A percentile compares a stretch with the other conserved stretches of the same genome.
Evolutionary conservation across 306 rosid species (phyloP).

Genomic region (Lotus japonicus): DNA sequence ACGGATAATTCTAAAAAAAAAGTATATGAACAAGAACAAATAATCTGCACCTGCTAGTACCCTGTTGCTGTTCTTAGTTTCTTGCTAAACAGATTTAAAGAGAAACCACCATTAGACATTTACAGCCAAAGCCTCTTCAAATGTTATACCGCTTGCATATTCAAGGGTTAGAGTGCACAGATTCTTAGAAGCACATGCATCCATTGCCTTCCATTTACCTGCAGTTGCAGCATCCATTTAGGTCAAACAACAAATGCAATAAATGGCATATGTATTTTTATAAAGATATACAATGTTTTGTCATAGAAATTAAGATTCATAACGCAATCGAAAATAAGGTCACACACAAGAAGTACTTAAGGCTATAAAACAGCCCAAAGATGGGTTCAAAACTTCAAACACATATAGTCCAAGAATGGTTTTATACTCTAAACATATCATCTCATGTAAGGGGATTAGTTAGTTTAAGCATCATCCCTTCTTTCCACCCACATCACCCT

Average conservation of each 20-base stretch:
- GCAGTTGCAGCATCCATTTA: slow-evolving; percentile 16
- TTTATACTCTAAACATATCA: not conserved
- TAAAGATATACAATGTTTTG: no score
- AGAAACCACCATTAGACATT: slow-evolving; percentile 7
- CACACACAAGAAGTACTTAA: no score
- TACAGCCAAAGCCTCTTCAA: slow-evolving; percentile 16
- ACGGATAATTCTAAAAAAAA: slow-evolving; percentile 21
- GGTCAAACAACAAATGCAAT: slow-evolving; percentile 3
- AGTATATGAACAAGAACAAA: slow-evolving; percentile 32
- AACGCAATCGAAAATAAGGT: not conserved
- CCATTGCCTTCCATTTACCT: slow-evolving; percentile 27
- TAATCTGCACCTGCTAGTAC: slow-evolving; percentile 16
- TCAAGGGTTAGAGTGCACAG: not conserved
- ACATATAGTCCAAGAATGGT: not conserved
- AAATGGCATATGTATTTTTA: not conserved
- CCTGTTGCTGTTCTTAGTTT: slow-evolving; percentile 14
- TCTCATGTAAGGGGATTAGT: no score
- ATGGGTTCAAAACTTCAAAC: no score
- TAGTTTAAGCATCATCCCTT: no score
- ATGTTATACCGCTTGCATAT: not conserved
- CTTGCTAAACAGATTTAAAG: slow-evolving; percentile 12
- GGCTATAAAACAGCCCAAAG: no score
- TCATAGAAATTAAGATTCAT: not conserved
- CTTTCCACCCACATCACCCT: no score
- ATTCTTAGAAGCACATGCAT: slow-evolving; percentile 17